Conservation (phyloP, 495 filamentous ascomycete genomes). For the Penicillium manginii region DNA sequence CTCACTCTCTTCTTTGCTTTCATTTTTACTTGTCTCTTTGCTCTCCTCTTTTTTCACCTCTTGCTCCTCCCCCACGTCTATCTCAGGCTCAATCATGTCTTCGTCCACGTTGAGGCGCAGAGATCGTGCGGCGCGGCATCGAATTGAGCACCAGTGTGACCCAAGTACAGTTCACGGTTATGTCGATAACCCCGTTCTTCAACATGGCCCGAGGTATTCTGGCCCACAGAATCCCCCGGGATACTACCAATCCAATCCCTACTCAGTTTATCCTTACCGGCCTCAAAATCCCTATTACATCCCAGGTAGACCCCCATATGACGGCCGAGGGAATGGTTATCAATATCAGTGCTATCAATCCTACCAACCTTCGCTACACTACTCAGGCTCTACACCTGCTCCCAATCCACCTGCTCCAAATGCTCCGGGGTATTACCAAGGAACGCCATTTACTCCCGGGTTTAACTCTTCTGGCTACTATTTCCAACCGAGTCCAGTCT, state of each 20-base stretch:
- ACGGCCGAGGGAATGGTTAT: background rate
- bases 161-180: background rate
- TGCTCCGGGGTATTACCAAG: background rate
- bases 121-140: background rate
- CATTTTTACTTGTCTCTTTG: background rate
- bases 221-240: background rate
- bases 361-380: background rate
- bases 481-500: background rate
- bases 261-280: background rate
- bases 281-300: background rate
- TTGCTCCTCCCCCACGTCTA: background rate
- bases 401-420: background rate
- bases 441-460: background rate
- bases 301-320: background rate
- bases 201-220: background rate
- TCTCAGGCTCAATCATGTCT: background rate
- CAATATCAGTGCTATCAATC: slow-evolving; percentile 2
- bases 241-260: background rate
- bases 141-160: background rate
- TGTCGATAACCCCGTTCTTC: background rate
- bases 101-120: slow-evolving; percentile 1
- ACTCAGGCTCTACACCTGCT: background rate
- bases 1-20: background rate
- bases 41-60: background rate
- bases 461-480: background rate